Evolutionary conservation across 805 yeast genomes (phyloP).

Genomic region (Metschnikowia baotianmanensis): DNA sequence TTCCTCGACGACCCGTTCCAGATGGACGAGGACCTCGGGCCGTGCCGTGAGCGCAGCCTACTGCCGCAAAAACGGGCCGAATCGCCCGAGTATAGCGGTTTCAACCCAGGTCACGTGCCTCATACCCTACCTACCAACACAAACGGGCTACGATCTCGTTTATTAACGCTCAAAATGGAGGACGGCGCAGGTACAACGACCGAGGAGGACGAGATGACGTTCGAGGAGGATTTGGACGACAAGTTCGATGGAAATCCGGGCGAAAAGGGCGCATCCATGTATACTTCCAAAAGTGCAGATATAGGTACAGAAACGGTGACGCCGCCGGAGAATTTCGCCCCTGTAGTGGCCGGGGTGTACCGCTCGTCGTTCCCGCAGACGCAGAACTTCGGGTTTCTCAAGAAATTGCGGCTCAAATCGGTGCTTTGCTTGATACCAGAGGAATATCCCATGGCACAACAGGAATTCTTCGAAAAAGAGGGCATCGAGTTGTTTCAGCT

Average conservation of each 20-base stretch:
- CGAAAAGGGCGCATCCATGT: constrained; percentile 16
- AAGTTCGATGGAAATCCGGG: constrained; percentile 32
- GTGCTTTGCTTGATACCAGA: constrained; percentile 87
- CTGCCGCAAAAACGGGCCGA: background rate
- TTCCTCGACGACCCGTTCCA: constrained; percentile 41
- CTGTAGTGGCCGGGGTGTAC: constrained; percentile 71
- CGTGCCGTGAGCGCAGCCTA: constrained; percentile 1
- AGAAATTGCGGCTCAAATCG: constrained; percentile 61
- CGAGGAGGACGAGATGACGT: constrained; percentile 27
- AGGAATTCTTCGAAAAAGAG: constrained; percentile 57
- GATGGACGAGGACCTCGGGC: constrained; percentile 42
- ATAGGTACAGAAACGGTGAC: constrained; percentile 27
- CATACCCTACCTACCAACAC: background rate
- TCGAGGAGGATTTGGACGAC: constrained; percentile 43
- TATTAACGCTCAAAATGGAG: constrained; percentile 27
- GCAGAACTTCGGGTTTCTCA: constrained; percentile 73
- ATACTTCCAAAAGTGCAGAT: constrained; percentile 9
- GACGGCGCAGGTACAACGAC: constrained; percentile 28
- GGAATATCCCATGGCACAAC: constrained; percentile 79
- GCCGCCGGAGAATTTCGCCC: constrained; percentile 91
- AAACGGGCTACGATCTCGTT: constrained; percentile 31
- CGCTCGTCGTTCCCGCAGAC: constrained; percentile 87
- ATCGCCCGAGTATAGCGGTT: background rate
- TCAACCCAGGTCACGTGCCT: constrained; percentile 6
- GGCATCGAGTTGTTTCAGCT: constrained; percentile 75